A percentile compares a stretch with the other conserved stretches of the same genome.
Evolutionary conservation across 164 flowering plant species (phyloP).

Genomic region (Piper betle): DNA sequence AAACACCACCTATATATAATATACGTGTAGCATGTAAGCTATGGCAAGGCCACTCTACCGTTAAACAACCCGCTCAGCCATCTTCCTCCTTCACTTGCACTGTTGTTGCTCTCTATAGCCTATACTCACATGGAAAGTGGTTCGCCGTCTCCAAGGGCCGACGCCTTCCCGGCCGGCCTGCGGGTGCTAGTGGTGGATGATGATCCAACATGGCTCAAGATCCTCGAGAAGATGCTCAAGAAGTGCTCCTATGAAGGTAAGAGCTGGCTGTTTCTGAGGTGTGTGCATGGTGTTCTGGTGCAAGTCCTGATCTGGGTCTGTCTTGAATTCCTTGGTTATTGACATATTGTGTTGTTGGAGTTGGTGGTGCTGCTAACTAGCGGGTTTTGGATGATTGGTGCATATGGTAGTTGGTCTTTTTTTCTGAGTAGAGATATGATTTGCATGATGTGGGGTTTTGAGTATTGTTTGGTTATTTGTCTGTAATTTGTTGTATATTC

Average conservation of each 20-base stretch:
- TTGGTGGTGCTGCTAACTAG: neutral
- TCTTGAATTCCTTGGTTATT: neutral
- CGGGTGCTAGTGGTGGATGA: conserved; percentile 95
- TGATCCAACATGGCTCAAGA: conserved; percentile 84
- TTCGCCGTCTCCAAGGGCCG: conserved; percentile 12
- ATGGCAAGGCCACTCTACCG: neutral
- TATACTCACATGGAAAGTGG: neutral
- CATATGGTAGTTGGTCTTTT: too few species aligned
- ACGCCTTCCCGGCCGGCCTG: conserved; percentile 77
- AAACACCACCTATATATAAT: neutral
- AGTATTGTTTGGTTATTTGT: neutral
- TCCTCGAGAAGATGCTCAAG: conserved; percentile 90
- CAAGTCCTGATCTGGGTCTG: neutral
- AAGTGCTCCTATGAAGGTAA: conserved; percentile 71
- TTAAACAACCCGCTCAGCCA: conserved; percentile 1
- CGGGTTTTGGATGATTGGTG: neutral
- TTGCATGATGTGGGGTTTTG: neutral
- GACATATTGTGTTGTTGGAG: neutral
- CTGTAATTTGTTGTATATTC: neutral
- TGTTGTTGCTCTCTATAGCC: neutral
- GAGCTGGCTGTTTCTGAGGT: neutral
- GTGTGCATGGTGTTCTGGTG: neutral
- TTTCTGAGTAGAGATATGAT: too few species aligned
- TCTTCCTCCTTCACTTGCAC: neutral
- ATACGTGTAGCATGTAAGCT: neutral